Percentiles rank a stretch among this genome's conserved stretches.
Conservation (phyloP, 441 rosid genomes). For the Pelargonium citronellum region DNA sequence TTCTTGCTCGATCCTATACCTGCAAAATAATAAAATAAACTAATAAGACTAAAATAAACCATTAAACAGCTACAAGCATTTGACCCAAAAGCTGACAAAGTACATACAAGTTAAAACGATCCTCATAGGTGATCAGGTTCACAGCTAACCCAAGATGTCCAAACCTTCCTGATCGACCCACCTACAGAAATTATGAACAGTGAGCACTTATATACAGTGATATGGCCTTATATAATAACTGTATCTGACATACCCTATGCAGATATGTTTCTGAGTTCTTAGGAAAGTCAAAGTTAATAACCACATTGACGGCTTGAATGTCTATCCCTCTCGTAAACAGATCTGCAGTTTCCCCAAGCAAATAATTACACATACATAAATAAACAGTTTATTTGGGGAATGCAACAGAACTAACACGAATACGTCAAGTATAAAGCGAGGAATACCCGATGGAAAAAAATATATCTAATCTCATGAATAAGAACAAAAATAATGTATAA, state of each 20-base stretch:
- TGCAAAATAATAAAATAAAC: neutral
- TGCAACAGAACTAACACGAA: neutral
- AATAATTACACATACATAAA: neutral
- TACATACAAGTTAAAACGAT: slow-evolving; percentile 88
- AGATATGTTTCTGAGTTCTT: slow-evolving; percentile 94
- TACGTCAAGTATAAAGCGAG: neutral
- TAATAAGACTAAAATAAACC: neutral
- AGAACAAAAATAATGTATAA: neutral
- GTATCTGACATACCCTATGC: slow-evolving; percentile 67
- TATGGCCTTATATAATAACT: slow-evolving; percentile 8
- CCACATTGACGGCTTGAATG: slow-evolving; percentile 97
- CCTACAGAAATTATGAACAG: slow-evolving; percentile 40
- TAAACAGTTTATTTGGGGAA: neutral
- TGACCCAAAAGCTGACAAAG: slow-evolving; percentile 7
- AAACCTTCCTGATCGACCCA: slow-evolving; percentile 98
- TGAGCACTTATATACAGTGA: neutral
- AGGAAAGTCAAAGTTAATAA: slow-evolving; percentile 93
- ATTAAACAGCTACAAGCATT: neutral
- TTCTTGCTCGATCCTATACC: slow-evolving; percentile 82
- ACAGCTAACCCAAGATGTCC: slow-evolving; percentile 99
- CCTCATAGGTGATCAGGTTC: slow-evolving; percentile 94
- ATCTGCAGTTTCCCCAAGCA: slow-evolving; percentile 43
- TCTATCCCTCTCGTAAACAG: slow-evolving; percentile 96
- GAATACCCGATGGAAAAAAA: neutral
- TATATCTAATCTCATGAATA: neutral